phyloP scores from a whole-genome alignment of 2,329 filamentous ascomycete genomes.

The Cordyceps cateniannulata region DNA sequence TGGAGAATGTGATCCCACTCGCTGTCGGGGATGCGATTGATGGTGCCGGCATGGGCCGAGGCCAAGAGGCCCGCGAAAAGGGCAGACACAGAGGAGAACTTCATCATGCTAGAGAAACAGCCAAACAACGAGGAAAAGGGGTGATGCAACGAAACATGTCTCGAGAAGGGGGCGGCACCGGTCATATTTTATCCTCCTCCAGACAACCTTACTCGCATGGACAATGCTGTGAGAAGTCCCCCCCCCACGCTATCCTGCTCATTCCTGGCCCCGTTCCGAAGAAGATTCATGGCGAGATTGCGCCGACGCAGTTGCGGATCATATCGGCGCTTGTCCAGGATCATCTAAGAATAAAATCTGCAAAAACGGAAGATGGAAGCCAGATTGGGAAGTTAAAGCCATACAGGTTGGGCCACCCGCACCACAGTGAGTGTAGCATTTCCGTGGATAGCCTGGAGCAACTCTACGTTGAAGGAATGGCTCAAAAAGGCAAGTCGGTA shows the following conservation, averaged over 20 bases:
- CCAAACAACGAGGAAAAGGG: background rate
- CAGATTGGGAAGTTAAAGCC: slow-evolving; percentile 1
- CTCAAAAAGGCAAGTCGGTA: slow-evolving; percentile 6
- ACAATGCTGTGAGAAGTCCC: background rate
- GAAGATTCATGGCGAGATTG: background rate
- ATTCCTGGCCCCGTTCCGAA: background rate
- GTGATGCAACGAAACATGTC: background rate
- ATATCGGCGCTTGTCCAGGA: background rate
- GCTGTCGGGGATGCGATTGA: slow-evolving; percentile 68
- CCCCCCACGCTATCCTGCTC: background rate
- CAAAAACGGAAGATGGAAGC: background rate
- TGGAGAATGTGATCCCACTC: slow-evolving; percentile 90
- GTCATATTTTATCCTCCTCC: background rate
- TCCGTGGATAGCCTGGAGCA: background rate
- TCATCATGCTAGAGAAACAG: background rate
- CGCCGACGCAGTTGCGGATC: background rate
- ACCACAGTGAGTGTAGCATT: background rate
- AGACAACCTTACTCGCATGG: background rate
- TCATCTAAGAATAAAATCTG: background rate
- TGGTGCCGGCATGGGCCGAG: slow-evolving; percentile 68
- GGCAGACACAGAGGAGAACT: slow-evolving; percentile 6
- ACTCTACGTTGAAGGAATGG: background rate
- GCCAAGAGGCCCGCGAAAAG: slow-evolving; percentile 7
- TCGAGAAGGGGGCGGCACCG: background rate
- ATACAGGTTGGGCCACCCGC: background rate